phyloP scores from a whole-genome alignment of 768 basidiomycete species.

The Ramaria sp. region DNA sequence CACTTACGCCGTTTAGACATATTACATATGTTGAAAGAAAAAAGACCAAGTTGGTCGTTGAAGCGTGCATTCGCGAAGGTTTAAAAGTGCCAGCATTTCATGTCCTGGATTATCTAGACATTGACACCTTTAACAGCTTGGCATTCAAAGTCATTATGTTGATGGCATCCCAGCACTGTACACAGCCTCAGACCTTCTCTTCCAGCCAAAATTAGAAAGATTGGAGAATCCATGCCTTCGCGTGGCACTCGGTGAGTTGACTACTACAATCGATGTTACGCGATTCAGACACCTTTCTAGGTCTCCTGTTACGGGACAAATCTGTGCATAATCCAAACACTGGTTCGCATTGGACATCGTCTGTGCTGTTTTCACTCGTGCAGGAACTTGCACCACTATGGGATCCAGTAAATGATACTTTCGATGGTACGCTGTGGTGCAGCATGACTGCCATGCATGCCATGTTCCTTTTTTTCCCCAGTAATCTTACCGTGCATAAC shows the following conservation, averaged over 20 bases:
- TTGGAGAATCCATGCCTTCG: conserved; percentile 36
- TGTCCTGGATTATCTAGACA: background rate
- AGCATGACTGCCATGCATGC: conserved; percentile 11
- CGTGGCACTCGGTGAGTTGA: conserved; percentile 43
- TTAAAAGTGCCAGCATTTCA: conserved; percentile 38
- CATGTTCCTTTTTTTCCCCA: conserved; percentile 25
- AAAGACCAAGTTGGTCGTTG: conserved; percentile 50
- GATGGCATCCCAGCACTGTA: conserved; percentile 67
- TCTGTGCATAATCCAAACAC: conserved; percentile 49
- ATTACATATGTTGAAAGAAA: conserved; percentile 55
- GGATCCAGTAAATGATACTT: conserved; percentile 23
- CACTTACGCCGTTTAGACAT: conserved; percentile 58
- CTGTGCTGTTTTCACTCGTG: conserved; percentile 64
- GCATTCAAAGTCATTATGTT: conserved; percentile 62
- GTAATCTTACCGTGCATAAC: background rate
- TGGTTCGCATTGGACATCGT: conserved; percentile 60
- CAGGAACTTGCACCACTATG: conserved; percentile 56
- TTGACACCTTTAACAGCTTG: conserved; percentile 27
- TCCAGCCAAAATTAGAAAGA: conserved; percentile 22
- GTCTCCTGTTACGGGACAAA: conserved; percentile 57
- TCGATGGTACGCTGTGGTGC: conserved; percentile 8
- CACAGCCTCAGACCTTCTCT: conserved; percentile 36
- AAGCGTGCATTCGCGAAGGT: conserved; percentile 70
- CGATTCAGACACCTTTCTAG: conserved; percentile 23
- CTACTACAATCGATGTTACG: background rate